A percentile compares a stretch with the other conserved stretches of the same genome.
Conservation (phyloP, 2,329 filamentous ascomycete genomes). For the Cyphellophora europaea region DNA sequence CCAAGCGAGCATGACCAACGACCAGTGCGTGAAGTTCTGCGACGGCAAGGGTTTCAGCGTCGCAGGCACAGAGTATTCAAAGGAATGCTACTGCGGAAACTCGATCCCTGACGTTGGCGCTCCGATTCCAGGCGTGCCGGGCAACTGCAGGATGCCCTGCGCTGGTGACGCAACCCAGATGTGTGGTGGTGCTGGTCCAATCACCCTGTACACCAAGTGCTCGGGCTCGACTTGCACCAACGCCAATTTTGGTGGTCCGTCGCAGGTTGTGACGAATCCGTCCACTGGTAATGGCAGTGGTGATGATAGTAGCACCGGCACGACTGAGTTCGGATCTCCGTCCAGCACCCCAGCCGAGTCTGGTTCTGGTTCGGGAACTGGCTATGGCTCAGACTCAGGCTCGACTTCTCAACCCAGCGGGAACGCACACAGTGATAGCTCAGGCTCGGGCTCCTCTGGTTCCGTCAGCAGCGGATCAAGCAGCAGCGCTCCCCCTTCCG, state of each 20-base stretch:
- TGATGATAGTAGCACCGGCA: neutral
- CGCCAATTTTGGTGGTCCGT: conserved; percentile 2
- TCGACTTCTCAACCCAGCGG: neutral
- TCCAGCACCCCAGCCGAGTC: neutral
- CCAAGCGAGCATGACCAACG: conserved; percentile 19
- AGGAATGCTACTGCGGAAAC: conserved; percentile 19
- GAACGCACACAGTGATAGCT: neutral
- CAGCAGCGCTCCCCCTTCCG: neutral
- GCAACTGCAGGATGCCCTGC: conserved; percentile 20
- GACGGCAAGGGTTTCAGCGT: conserved; percentile 22
- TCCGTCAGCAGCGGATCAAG: too few relatives aligned
- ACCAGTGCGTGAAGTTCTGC: conserved; percentile 23
- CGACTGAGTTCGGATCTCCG: neutral
- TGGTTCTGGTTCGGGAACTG: neutral
- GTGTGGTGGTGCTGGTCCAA: conserved; percentile 17
- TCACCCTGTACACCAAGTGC: conserved; percentile 22
- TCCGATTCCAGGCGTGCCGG: conserved; percentile 19
- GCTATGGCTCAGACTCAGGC: too few relatives aligned
- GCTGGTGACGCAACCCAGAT: conserved; percentile 18
- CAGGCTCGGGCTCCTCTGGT: neutral
- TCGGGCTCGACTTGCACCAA: conserved; percentile 14
- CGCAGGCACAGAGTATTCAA: conserved; percentile 22
- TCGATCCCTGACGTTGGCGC: conserved; percentile 14
- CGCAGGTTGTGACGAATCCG: neutral
- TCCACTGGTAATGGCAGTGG: neutral